These are phyloP conservation scores for Physaria fendleri DNA, from an alignment of 345 rosid genomes.

Conservation along the genomic window DNA sequence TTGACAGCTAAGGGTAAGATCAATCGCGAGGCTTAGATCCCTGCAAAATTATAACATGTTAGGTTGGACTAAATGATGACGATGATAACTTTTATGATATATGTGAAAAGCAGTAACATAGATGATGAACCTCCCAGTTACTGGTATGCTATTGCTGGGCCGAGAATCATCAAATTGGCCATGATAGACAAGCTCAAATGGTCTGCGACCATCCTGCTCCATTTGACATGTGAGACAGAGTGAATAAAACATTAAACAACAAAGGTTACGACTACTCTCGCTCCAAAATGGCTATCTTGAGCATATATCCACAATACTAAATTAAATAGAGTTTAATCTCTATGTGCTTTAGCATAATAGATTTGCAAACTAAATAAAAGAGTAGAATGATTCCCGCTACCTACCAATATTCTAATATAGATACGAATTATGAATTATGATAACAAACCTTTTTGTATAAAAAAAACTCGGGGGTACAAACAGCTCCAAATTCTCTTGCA, in stretches of 20 bases:
- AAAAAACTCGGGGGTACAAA: constrained; percentile 87
- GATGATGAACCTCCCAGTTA: constrained; percentile 69
- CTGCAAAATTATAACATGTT: constrained; percentile 25
- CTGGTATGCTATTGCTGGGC: constrained; percentile 57
- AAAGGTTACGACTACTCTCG: background rate
- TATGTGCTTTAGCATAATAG: background rate
- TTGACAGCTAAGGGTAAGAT: constrained; percentile 72
- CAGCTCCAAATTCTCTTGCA: constrained; percentile 72
- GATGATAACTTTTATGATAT: background rate
- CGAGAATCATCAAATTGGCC: constrained; percentile 93
- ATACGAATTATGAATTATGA: too few species aligned
- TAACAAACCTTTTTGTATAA: constrained; percentile 59
- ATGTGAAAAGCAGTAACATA: background rate
- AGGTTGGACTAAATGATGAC: background rate
- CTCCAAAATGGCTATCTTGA: background rate
- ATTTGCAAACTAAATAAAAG: background rate
- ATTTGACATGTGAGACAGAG: background rate
- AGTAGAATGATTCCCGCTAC: background rate
- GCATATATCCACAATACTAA: background rate
- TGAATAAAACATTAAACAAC: background rate
- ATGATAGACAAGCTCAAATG: constrained; percentile 85
- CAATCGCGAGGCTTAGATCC: constrained; percentile 69
- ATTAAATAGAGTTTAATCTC: background rate
- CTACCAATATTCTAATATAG: background rate
- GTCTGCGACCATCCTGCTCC: constrained; percentile 78